These are phyloP conservation scores for Oryza punctata DNA, from an alignment of 176 grass and related monocot genomes.

Conservation along the genomic window DNA sequence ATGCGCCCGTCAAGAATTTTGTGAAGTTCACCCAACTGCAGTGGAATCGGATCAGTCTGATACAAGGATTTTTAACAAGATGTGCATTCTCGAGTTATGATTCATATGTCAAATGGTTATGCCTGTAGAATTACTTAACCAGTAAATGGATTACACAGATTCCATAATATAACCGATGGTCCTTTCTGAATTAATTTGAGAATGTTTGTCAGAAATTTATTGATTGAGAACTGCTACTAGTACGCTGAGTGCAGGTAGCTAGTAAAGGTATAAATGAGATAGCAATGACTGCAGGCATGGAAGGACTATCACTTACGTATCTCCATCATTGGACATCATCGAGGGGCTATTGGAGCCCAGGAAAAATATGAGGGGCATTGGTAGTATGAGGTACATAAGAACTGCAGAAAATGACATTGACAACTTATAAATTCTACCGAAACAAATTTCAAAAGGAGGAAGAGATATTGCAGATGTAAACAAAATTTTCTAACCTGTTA, in stretches of 20 bases:
- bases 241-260: not conserved
- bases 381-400: constrained; percentile 88
- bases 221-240: not conserved
- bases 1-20: constrained; percentile 87
- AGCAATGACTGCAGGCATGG: not conserved
- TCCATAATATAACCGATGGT: not conserved
- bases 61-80: not conserved
- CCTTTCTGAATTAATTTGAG: not conserved
- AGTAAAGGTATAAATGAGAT: not conserved
- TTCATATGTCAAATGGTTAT: too few species aligned
- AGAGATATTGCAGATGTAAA: not conserved
- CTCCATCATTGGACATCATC: constrained; percentile 47
- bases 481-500: constrained; percentile 61
- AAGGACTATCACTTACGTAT: constrained; percentile 56
- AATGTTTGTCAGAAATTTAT: not conserved
- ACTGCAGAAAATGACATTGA: constrained; percentile 50
- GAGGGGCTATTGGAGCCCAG: constrained; percentile 57
- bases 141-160: not conserved
- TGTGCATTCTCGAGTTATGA: not conserved
- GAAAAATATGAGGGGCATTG: constrained; percentile 93
- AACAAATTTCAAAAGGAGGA: too few species aligned
- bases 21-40: constrained; percentile 92
- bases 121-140: too few species aligned
- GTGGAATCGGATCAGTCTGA: not conserved
- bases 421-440: not conserved